Evolutionary conservation across 441 rosid genomes (phyloP), one percentile per base, ranked within the genome.

Genomic region (Brassica balearica): DNA sequence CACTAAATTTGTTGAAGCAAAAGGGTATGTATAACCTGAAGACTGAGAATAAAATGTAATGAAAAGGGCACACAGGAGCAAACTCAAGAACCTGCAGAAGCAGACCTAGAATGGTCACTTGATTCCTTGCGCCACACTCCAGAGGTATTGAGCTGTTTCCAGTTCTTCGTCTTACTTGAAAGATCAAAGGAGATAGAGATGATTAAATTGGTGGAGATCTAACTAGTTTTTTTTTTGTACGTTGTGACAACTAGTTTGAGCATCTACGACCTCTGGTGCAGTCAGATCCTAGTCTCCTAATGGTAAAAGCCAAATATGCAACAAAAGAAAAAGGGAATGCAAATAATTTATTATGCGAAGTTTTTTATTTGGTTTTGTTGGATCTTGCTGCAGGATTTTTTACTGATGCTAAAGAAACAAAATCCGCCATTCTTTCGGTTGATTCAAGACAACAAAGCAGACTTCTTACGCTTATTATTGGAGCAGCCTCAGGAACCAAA

Each of bases 401-500:
- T 89, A 29, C 91, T 88, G 82, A 11, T 43, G 46, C 11, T 10
- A 43, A 9, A 11, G 51, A 1, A 43, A 43, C 5, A 43, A 10
- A 89, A 93, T 89, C 73, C 81, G 91, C 41, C 51, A 51, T 56
- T 62, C 53, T 67, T 5, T 32, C 17, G 2, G n/a, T 62, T 11
- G 19, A 66, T 41, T 66, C 51, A 11, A 43, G 51, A 43, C 51
- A 43, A 87, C 69, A 91, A 87, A 74, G 90, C 51, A 43, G n/a
- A 43, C 51, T 43, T 92, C 74, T 85, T 88, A 69, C 89, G 84
- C 68, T 74, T 87, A 43, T 11, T 43, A 10, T 71, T 86, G 87
- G 74, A 89, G 87, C 61, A 4, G 8, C 78, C 51, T 43, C 51
- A 43, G 51, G 95, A 51, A 51, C 38, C 9, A 15, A 25, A 12